Percentiles rank a stretch among this genome's conserved stretches.
phyloP scores from a whole-genome alignment of 306 rosid species.

The Quercus berberidifolia region DNA sequence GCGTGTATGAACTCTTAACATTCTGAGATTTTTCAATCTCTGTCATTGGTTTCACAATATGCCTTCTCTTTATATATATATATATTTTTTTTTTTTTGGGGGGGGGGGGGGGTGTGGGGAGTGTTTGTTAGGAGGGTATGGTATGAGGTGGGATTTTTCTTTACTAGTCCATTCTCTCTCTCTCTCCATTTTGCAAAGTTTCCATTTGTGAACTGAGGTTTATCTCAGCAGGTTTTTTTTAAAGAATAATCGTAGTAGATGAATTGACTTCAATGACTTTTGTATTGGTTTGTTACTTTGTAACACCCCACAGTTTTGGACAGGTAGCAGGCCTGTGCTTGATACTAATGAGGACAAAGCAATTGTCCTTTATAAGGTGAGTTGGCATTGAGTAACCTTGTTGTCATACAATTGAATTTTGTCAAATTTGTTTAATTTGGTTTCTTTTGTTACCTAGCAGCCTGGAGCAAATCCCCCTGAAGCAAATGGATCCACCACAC shows the following conservation, averaged over 20 bases:
- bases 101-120: background rate
- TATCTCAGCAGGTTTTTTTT: background rate
- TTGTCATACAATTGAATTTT: background rate
- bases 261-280: background rate
- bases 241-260: background rate
- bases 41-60: background rate
- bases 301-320: slow-evolving; percentile 26
- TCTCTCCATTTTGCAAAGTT: background rate
- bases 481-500: slow-evolving; percentile 56
- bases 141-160: background rate
- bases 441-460: slow-evolving; percentile 44
- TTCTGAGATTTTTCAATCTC: background rate
- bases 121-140: background rate
- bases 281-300: slow-evolving; percentile 12
- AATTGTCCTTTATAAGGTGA: slow-evolving; percentile 83
- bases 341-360: slow-evolving; percentile 85
- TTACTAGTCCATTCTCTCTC: background rate
- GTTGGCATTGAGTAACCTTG: slow-evolving; percentile 16
- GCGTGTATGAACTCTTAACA: too few relatives aligned
- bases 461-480: slow-evolving; percentile 63
- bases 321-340: slow-evolving; percentile 54
- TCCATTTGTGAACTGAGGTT: background rate
- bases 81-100: too few relatives aligned
- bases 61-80: background rate
- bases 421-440: slow-evolving; percentile 11